Evolutionary conservation across 768 basidiomycete genomes (phyloP).

Genomic region (Mycena leptocephala): DNA sequence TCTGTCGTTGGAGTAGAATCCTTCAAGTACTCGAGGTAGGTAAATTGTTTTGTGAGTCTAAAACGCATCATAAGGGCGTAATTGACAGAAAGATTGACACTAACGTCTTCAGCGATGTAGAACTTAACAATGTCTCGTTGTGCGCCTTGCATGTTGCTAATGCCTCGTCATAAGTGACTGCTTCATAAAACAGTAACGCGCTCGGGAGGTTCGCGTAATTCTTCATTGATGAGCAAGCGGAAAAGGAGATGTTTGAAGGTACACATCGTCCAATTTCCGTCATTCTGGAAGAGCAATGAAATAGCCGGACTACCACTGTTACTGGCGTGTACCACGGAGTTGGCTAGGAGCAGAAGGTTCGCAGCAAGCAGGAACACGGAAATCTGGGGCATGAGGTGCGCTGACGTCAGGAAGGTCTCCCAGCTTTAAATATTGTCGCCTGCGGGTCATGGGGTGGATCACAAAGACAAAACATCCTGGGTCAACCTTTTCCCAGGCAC

Average conservation of each 20-base stretch:
- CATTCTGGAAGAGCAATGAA: constrained; percentile 36
- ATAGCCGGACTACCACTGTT: not conserved
- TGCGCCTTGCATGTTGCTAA: constrained; percentile 24
- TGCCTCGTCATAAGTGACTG: constrained; percentile 22
- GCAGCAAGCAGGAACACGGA: not conserved
- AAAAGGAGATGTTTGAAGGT: no score
- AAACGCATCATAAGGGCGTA: not conserved
- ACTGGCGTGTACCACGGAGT: not conserved
- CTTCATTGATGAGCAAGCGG: constrained; percentile 8
- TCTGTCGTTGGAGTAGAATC: not conserved
- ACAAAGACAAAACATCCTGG: not conserved
- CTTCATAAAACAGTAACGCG: constrained; percentile 34
- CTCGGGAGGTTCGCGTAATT: constrained; percentile 29
- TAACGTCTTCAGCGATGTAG: constrained; percentile 6
- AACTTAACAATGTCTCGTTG: constrained; percentile 29
- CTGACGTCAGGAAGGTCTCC: not conserved
- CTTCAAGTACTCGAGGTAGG: constrained; percentile 27
- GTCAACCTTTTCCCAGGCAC: not conserved
- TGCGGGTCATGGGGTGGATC: not conserved
- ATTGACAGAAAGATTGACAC: not conserved
- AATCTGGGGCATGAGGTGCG: not conserved
- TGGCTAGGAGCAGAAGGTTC: not conserved
- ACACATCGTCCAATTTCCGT: constrained; percentile 38
- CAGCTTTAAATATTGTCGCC: not conserved
- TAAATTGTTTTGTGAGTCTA: constrained; percentile 22